Percentiles rank a stretch among this genome's conserved stretches.
phyloP scores from a whole-genome alignment of 306 rosid species.

The Quercus suber region DNA sequence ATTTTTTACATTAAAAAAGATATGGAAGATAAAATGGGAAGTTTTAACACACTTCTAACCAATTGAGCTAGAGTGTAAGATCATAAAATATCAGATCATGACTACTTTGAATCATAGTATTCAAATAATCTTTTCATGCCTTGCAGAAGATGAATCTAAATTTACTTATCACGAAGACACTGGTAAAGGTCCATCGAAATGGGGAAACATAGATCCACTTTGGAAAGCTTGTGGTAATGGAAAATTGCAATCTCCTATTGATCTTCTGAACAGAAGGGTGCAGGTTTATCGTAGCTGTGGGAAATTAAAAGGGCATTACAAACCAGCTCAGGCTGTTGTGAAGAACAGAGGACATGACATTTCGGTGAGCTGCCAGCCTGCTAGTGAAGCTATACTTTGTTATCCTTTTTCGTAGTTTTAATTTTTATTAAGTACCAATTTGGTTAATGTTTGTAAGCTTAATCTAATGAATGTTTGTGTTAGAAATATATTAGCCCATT shows the following conservation, averaged over 20 bases:
- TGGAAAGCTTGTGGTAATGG: slow-evolving; percentile 68
- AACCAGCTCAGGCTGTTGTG: slow-evolving; percentile 56
- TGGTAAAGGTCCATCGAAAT: slow-evolving; percentile 60
- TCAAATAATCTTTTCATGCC: not conserved
- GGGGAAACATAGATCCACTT: slow-evolving; percentile 56
- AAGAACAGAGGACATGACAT: slow-evolving; percentile 70
- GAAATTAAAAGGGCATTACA: slow-evolving; percentile 43
- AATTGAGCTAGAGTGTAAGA: no score
- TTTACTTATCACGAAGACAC: slow-evolving; percentile 45
- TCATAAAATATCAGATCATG: not conserved
- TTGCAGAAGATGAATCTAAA: slow-evolving; percentile 38
- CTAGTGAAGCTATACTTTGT: not conserved
- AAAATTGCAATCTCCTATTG: slow-evolving; percentile 77
- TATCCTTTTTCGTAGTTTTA: not conserved
- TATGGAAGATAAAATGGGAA: no score
- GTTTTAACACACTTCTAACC: no score
- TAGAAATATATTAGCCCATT: no score
- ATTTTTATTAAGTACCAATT: not conserved
- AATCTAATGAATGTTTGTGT: not conserved
- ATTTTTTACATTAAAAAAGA: no score
- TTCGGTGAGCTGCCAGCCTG: slow-evolving; percentile 33
- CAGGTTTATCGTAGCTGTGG: slow-evolving; percentile 37
- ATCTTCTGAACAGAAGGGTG: slow-evolving; percentile 39
- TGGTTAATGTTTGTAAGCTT: not conserved
- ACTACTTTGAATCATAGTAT: no score